phyloP scores from a whole-genome alignment of 805 yeast genomes.

The Ogataea salicorniae region DNA sequence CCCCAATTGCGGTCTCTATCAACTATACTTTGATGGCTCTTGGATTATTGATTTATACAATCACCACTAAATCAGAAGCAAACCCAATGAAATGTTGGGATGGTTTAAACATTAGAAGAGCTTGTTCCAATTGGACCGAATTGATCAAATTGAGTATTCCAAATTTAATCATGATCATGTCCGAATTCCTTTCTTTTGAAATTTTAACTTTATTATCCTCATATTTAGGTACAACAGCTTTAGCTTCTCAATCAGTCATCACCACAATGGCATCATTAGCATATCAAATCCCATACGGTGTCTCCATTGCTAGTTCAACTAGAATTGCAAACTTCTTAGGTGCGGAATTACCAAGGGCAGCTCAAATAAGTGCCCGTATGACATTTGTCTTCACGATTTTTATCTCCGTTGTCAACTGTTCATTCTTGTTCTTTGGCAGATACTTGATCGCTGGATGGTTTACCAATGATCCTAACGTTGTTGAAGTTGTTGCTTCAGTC shows the following conservation, averaged over 20 bases:
- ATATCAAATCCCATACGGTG: constrained; percentile 73
- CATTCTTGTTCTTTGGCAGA: constrained; percentile 24
- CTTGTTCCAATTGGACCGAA: constrained; percentile 54
- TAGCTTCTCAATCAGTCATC: constrained; percentile 73
- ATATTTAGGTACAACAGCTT: constrained; percentile 51
- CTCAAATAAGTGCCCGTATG: constrained; percentile 24
- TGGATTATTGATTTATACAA: constrained; percentile 45
- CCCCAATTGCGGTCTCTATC: constrained; percentile 68
- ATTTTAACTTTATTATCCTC: constrained; percentile 66
- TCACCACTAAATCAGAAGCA: constrained; percentile 38
- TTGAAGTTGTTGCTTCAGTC: constrained; percentile 21
- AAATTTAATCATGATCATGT: constrained; percentile 70
- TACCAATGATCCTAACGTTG: constrained; percentile 28
- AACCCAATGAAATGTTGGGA: constrained; percentile 34
- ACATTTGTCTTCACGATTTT: constrained; percentile 22
- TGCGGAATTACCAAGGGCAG: constrained; percentile 36
- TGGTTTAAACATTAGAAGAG: constrained; percentile 28
- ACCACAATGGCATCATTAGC: constrained; percentile 62
- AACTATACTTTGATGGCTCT: constrained; percentile 69
- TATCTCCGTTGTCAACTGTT: constrained; percentile 22
- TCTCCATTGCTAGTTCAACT: constrained; percentile 70
- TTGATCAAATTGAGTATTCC: constrained; percentile 65
- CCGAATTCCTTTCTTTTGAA: constrained; percentile 78
- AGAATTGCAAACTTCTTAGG: constrained; percentile 76
- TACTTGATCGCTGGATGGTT: constrained; percentile 26